Percentiles rank a stretch among this genome's conserved stretches.
These are phyloP conservation scores for Euphorbia celastroides DNA, from an alignment of 441 rosid genomes.

Conservation along the genomic window DNA sequence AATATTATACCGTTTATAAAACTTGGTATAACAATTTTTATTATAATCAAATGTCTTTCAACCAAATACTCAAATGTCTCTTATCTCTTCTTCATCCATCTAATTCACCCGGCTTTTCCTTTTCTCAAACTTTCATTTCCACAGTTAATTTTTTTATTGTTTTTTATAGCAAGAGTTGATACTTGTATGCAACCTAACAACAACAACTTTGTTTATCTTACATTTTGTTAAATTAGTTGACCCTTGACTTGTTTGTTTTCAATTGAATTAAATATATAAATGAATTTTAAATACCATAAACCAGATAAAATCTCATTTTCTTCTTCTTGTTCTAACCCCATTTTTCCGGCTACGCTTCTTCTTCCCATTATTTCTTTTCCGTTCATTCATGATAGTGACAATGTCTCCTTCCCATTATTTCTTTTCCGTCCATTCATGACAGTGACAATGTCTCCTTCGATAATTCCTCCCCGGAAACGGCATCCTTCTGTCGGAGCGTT, in stretches of 20 bases:
- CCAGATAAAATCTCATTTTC: not conserved
- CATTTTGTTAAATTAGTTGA: not conserved
- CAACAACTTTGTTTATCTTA: not conserved
- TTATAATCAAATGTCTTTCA: too few relatives aligned
- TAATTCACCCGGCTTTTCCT: too few relatives aligned
- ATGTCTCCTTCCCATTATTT: conserved; percentile 51
- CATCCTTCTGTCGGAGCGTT: conserved; percentile 60
- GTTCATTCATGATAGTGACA: conserved; percentile 33
- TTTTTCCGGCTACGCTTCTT: not conserved
- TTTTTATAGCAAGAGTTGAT: too few relatives aligned
- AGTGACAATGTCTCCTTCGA: conserved; percentile 51
- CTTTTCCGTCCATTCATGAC: conserved; percentile 14
- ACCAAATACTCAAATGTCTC: too few relatives aligned
- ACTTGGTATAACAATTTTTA: too few relatives aligned
- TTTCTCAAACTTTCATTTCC: too few relatives aligned
- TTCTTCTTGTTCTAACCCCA: conserved; percentile 4
- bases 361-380: not conserved
- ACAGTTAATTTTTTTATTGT: too few relatives aligned
- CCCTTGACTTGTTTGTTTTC: not conserved
- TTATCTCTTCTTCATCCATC: too few relatives aligned
- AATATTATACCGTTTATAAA: too few relatives aligned
- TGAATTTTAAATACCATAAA: not conserved
- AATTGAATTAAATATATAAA: not conserved
- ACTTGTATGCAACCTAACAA: too few relatives aligned
- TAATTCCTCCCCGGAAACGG: conserved; percentile 59